Base-by-base conservation (phyloP, 306 rosid species). In the Elaeagnus macrophylla region DNA sequence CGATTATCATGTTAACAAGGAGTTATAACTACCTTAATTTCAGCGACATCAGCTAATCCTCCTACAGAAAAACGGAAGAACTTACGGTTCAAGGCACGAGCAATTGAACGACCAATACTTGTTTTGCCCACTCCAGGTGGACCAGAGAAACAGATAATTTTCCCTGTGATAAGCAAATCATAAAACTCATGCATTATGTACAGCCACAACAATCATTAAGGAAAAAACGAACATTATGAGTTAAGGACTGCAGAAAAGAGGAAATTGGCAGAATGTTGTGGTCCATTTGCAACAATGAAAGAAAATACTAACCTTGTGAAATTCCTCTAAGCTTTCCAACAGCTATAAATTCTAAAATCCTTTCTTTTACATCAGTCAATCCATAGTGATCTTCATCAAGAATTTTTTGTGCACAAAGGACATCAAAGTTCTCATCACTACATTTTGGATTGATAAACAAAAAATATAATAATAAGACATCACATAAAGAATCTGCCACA, bases 121-220 rank as follows among this genome's bases (percentile, higher is more conserved):
- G 99, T 93, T 84, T 93, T 93, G 55, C 99, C 99, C 74, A 93
- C 99, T 52, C 99, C 99, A 43, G 99, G 99, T 53, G 99, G 99
- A 19, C 99, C 99, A 82, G 96, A 93, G 61, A 93, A 80, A 72
- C 99, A 93, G 42, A 93, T 93, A 46, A 93, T 93, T 79, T 93
- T 93, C 61, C 99, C 99, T 93, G 79, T 54, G 58, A 57, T 65
- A 56, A 56, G 39, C 39, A 35, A n/a, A 45, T 8, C 17, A 17
- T 12, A 13, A 45, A 5, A 45, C n/a, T 13, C 19, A 45, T 12
- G 15, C 32, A 25, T 45, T 12, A 45, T 13, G 7, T 45, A 17
- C 5, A 44, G 15, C 10, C 11, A 13, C 5, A 12, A 12, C 15
- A 52, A 36, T 56, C 59, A 68, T 66, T 65, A 56, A 60, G 64